Base-by-base conservation (phyloP, 1,139 yeast species). In the Suhomyces maxii region DNA sequence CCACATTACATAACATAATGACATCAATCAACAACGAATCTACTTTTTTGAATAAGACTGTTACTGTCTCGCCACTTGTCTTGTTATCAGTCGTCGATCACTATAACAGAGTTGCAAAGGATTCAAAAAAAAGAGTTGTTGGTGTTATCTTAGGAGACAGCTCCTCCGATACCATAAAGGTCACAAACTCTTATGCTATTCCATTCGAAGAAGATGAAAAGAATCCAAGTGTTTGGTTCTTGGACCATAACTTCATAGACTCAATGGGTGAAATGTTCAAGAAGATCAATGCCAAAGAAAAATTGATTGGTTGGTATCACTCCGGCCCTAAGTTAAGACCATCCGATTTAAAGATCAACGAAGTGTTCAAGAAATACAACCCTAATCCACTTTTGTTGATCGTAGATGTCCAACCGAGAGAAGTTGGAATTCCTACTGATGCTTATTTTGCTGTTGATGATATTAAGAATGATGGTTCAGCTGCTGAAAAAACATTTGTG, bases 181-280 rank as follows among this genome's bases (percentile, higher is more conserved):
- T 91, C 4, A 80, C 91, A 41, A 86, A 86, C 61, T 84, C 89
- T 7, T 86, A 84, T 69, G 95, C 95, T 9, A 82, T 87, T 49
- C 99, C 99, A 1, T 95, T 93, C 63, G 99, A 95, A 68, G 99
- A 95, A 65, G 99, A 93, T 63, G 96, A 87, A 45, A 86, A 84
- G 67, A 88, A 89, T 65, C 81, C 96, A 2, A 83, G 83, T n/a
- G 97, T 95, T 40, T 95, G 99, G 98, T 95, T 93, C 61, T 75
- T 95, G 60, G 99, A 95, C 64, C 99, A 95, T 69, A 93, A 95
- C 64, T 95, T 85, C 64, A 89, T 95, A 52, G 99, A 93, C 61
- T 81, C 89, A 46, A 95, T 95, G 99, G 86, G 93, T 53, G 97
- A 90, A 57, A 95, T 95, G 99, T 93, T 89, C 70, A 89, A 88